Conservation (phyloP, 2,329 filamentous ascomycete genomes). For the Pseudocercospora fuligena region DNA sequence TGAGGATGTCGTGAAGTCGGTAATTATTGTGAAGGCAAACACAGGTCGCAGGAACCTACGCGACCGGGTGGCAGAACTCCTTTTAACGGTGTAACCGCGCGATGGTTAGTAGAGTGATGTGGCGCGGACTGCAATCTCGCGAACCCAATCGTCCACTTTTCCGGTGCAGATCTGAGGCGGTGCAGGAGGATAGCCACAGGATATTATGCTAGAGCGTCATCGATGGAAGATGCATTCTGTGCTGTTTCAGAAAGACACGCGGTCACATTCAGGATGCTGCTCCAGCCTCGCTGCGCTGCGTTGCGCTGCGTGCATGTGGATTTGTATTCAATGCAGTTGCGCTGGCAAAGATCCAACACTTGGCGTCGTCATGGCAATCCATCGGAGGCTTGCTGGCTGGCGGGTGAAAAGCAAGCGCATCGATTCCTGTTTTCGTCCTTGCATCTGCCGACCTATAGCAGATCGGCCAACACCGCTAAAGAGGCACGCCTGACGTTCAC, state of each 20-base stretch:
- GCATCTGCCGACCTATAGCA: constrained; percentile 1
- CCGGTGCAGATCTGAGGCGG: constrained; percentile 5
- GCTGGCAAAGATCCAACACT: neutral
- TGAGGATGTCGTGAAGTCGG: neutral
- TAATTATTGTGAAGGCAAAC: neutral
- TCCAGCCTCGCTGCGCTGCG: too few species aligned
- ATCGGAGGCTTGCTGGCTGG: too few species aligned
- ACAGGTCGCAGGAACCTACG: neutral
- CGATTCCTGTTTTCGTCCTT: neutral
- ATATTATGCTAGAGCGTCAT: neutral
- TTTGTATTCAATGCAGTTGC: too few species aligned
- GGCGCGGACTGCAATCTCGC: constrained; percentile 8
- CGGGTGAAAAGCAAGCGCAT: neutral
- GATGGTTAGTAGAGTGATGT: neutral
- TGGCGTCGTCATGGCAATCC: neutral
- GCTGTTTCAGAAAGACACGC: too few species aligned
- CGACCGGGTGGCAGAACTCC: neutral
- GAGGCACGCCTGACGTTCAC: neutral
- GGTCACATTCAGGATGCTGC: too few species aligned
- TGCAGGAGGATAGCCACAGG: neutral
- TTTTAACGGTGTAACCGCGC: neutral
- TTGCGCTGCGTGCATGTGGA: too few species aligned
- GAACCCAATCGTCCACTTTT: constrained; percentile 4
- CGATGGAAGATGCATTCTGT: too few species aligned
- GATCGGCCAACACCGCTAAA: neutral